phyloP scores from a whole-genome alignment of 306 rosid species.

The Sesbania bispinosa region DNA sequence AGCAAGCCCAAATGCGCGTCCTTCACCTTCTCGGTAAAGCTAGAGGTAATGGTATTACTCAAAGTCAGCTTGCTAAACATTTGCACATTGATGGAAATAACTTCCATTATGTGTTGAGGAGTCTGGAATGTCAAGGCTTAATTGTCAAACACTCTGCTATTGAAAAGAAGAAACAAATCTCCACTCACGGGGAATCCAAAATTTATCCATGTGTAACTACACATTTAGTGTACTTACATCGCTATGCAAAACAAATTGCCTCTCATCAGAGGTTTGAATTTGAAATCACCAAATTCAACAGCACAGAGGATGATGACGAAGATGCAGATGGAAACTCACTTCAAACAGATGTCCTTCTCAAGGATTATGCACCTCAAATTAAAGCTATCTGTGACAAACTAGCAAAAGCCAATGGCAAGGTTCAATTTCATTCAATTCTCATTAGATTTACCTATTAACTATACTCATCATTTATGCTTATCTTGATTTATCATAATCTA shows the following conservation, averaged over 20 bases:
- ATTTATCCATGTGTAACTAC: constrained; percentile 49
- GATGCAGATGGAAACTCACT: constrained; percentile 15
- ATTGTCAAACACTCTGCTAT: constrained; percentile 68
- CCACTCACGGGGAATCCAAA: constrained; percentile 39
- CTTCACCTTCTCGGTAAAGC: constrained; percentile 70
- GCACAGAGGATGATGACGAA: constrained; percentile 15
- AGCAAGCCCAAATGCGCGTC: constrained; percentile 43
- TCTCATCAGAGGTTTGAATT: constrained; percentile 67
- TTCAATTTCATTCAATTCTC: constrained; percentile 20
- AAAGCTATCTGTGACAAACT: constrained; percentile 68
- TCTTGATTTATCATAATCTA: constrained; percentile 6
- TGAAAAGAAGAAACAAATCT: constrained; percentile 59
- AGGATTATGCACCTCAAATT: constrained; percentile 72
- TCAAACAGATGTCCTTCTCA: constrained; percentile 55
- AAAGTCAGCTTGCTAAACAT: constrained; percentile 64
- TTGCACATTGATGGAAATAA: constrained; percentile 60
- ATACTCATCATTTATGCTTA: constrained; percentile 16
- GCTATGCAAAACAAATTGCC: constrained; percentile 64
- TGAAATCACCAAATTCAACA: constrained; percentile 47
- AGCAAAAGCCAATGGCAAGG: constrained; percentile 81
- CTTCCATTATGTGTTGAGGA: constrained; percentile 60
- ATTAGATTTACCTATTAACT: not conserved
- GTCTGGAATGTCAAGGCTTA: constrained; percentile 79
- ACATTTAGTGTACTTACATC: constrained; percentile 69
- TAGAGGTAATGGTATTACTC: constrained; percentile 69